Percentiles rank a stretch among this genome's conserved stretches.
These are phyloP conservation scores for Mortierella sp. DNA, from an alignment of 371 early-diverging fungal species.

Conservation along the genomic window DNA sequence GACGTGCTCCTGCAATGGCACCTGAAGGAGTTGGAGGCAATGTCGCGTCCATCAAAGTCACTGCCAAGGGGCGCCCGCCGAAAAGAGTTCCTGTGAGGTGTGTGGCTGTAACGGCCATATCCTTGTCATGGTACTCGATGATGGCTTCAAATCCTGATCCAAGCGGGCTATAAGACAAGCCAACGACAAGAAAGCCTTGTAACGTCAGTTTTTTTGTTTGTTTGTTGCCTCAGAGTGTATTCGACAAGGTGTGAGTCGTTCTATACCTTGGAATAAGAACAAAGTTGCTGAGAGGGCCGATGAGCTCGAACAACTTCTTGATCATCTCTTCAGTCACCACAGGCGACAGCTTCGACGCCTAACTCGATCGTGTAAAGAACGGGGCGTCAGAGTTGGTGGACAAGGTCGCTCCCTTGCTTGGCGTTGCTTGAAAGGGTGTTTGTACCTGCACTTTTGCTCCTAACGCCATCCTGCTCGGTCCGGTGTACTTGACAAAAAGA, in stretches of 20 bases:
- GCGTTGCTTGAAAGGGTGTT: background rate
- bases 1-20: slow-evolving; percentile 13
- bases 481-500: background rate
- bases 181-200: slow-evolving; percentile 2
- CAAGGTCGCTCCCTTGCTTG: background rate
- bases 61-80: slow-evolving; percentile 65
- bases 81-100: slow-evolving; percentile 74
- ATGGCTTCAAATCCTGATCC: slow-evolving; percentile 65
- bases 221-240: slow-evolving; percentile 5
- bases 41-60: slow-evolving; percentile 44
- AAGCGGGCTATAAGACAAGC: slow-evolving; percentile 52
- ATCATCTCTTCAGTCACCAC: slow-evolving; percentile 62
- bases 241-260: too few relatives aligned
- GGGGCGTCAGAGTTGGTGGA: background rate
- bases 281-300: slow-evolving; percentile 61
- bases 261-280: slow-evolving; percentile 54
- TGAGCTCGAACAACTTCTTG: slow-evolving; percentile 59
- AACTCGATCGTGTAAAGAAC: background rate
- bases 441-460: slow-evolving; percentile 52
- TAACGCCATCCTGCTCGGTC: slow-evolving; percentile 32
- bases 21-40: slow-evolving; percentile 8
- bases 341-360: slow-evolving; percentile 66
- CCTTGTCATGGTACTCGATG: slow-evolving; percentile 63
- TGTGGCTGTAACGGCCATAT: slow-evolving; percentile 61
- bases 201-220: too few relatives aligned